These are phyloP conservation scores for Fusarium duplospermum DNA, from an alignment of 2,329 filamentous ascomycete genomes.

Conservation along the genomic window DNA sequence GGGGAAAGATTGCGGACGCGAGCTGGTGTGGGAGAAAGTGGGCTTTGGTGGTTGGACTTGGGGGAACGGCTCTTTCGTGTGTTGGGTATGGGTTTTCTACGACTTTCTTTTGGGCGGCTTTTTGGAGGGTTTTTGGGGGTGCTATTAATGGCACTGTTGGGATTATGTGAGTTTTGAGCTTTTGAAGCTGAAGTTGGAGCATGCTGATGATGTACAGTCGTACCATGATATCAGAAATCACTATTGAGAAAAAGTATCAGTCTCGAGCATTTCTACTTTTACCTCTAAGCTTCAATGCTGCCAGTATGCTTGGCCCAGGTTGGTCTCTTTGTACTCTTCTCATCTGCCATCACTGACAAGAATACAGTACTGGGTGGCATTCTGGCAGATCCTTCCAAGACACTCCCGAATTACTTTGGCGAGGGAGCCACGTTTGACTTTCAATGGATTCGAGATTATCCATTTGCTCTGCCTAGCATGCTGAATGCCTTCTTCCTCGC, in stretches of 20 bases:
- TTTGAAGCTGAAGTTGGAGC: not conserved
- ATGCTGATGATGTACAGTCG: conserved; percentile 50
- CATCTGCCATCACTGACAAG: conserved; percentile 3
- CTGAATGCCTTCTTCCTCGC: conserved; percentile 72
- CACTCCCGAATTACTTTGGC: conserved; percentile 72
- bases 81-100: conserved; percentile 79
- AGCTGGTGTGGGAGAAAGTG: conserved; percentile 73
- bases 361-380: conserved; percentile 69
- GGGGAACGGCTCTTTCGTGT: conserved; percentile 74
- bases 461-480: conserved; percentile 77
- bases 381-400: conserved; percentile 73
- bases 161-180: conserved; percentile 54
- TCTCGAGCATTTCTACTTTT: conserved; percentile 60
- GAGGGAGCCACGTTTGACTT: conserved; percentile 69
- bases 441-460: conserved; percentile 72
- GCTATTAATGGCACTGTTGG: conserved; percentile 62
- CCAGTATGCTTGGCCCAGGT: conserved; percentile 59
- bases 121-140: conserved; percentile 75
- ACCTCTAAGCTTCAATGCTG: conserved; percentile 62
- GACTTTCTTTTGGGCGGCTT: conserved; percentile 71
- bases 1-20: conserved; percentile 74
- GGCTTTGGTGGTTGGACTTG: conserved; percentile 76
- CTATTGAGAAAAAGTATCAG: conserved; percentile 60
- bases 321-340: conserved; percentile 31
- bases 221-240: conserved; percentile 63